These are phyloP conservation scores for Calonectria montana DNA, from an alignment of 2,329 filamentous ascomycete species.

Conservation along the genomic window DNA sequence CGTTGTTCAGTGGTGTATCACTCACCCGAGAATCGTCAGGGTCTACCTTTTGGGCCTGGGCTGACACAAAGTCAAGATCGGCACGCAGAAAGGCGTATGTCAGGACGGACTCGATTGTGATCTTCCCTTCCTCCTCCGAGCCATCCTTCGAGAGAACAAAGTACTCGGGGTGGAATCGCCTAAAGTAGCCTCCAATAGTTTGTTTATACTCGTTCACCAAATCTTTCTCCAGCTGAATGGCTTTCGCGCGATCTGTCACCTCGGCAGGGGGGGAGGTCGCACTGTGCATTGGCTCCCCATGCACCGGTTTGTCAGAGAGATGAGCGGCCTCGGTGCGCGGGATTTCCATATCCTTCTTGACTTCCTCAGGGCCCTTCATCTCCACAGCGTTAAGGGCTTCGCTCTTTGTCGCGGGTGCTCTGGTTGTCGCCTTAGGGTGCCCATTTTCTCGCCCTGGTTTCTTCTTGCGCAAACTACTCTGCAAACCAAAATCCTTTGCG, in stretches of 20 bases:
- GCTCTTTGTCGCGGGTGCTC: constrained; percentile 36
- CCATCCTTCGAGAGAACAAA: constrained; percentile 64
- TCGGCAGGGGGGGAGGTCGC: constrained; percentile 60
- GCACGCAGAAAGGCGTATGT: constrained; percentile 94
- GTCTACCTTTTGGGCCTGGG: constrained; percentile 85
- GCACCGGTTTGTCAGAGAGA: constrained; percentile 50
- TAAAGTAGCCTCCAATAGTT: constrained; percentile 93
- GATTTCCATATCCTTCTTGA: constrained; percentile 51
- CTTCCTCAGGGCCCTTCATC: constrained; percentile 62
- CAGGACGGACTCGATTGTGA: constrained; percentile 81
- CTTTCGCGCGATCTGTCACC: constrained; percentile 67
- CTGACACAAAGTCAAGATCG: constrained; percentile 92
- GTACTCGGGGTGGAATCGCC: constrained; percentile 85
- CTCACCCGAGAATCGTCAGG: constrained; percentile 75
- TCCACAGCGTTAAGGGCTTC: constrained; percentile 52
- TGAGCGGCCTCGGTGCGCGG: constrained; percentile 47
- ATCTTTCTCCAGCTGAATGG: constrained; percentile 74
- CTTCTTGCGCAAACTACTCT: constrained; percentile 75
- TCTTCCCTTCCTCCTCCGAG: constrained; percentile 50
- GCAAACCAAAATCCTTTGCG: constrained; percentile 79
- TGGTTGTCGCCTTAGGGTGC: constrained; percentile 15
- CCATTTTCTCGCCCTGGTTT: constrained; percentile 45
- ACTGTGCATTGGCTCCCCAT: constrained; percentile 51
- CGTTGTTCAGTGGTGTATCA: constrained; percentile 84
- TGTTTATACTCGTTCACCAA: constrained; percentile 83